These are phyloP conservation scores for Pseudocercospora fuligena DNA, from an alignment of 2,329 filamentous ascomycete genomes.

Conservation along the genomic window DNA sequence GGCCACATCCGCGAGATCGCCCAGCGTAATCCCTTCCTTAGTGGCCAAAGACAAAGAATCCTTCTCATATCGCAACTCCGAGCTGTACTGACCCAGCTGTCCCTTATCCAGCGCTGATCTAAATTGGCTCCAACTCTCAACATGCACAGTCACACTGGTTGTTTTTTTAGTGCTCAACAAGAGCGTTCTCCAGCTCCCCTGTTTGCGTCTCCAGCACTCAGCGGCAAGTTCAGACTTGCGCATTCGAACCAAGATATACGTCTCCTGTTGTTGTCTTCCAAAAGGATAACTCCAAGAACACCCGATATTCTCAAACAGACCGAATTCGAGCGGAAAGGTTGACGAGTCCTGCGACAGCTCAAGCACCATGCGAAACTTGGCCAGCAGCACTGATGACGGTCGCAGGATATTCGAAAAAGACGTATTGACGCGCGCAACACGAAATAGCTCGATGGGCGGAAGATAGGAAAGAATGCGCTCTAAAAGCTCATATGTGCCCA, in stretches of 20 bases:
- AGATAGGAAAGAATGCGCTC: constrained; percentile 1
- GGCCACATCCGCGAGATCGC: not conserved
- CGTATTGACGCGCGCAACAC: not conserved
- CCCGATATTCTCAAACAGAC: not conserved
- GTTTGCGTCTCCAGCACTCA: not conserved
- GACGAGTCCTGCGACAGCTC: not conserved
- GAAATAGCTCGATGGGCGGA: not conserved
- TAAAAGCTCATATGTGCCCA: not conserved
- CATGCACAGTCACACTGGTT: not conserved
- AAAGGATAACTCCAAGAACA: not conserved
- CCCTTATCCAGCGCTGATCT: not conserved
- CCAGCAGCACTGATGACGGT: not conserved
- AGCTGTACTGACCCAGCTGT: not conserved
- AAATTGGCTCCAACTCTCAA: not conserved
- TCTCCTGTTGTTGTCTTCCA: not conserved
- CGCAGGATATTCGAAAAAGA: not conserved
- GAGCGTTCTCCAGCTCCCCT: not conserved
- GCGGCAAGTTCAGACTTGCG: not conserved
- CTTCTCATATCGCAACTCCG: not conserved
- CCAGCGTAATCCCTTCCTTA: not conserved
- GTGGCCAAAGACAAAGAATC: too few species aligned
- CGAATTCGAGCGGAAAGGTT: not conserved
- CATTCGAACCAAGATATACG: not conserved
- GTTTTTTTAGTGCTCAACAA: not conserved
- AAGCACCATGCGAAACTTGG: not conserved